Evolutionary conservation across 2,329 filamentous ascomycete genomes (phyloP).

Genomic region (Colletotrichum somersetense): DNA sequence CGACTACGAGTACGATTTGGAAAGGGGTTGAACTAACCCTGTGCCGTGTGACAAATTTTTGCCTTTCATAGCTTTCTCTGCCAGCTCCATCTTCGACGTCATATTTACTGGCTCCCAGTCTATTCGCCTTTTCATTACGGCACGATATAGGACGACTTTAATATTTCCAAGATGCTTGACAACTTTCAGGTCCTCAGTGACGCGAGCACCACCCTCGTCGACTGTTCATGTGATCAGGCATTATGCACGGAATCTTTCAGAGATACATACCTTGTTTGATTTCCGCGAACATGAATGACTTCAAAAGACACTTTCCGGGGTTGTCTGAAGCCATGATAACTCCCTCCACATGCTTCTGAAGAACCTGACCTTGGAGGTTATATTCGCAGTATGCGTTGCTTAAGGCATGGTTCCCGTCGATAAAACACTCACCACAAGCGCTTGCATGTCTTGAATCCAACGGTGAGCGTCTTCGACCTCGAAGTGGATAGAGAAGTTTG

Average conservation of each 20-base stretch:
- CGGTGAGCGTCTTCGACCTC: neutral
- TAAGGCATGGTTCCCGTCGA: no score
- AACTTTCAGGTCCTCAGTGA: neutral
- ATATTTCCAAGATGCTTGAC: slow-evolving; percentile 15
- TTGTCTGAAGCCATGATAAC: rapidly evolving
- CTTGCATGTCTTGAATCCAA: no score
- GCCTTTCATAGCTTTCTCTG: slow-evolving; percentile 19
- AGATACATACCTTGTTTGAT: neutral
- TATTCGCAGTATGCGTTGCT: no score
- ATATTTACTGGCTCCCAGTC: rapidly evolving
- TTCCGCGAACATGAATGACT: neutral
- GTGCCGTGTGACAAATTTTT: slow-evolving; percentile 7
- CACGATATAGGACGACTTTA: neutral
- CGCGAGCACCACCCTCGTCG: neutral
- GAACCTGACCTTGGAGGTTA: rapidly evolving
- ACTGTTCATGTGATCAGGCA: neutral
- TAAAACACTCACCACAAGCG: no score
- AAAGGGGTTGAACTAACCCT: neutral
- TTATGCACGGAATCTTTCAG: neutral
- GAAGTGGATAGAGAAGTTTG: neutral
- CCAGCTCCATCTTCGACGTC: neutral
- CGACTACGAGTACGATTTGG: neutral
- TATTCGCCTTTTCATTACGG: rapidly evolving
- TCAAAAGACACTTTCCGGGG: neutral
- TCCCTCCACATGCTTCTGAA: rapidly evolving